Conservation (phyloP, 192 early-diverging fungal genomes). For the Rhizophagus sp. region DNA sequence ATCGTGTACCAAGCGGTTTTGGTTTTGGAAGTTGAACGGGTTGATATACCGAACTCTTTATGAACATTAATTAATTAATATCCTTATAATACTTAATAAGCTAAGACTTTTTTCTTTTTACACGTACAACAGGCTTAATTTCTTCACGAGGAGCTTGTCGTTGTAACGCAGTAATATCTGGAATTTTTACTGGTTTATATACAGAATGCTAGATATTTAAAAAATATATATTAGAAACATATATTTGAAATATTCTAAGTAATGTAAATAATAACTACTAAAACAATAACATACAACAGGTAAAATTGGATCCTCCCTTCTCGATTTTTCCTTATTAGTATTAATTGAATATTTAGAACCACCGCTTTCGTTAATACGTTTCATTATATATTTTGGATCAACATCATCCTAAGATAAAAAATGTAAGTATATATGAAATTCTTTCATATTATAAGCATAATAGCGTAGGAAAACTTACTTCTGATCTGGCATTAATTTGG, state of each 20-base stretch:
- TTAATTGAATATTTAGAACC: slow-evolving; percentile 87
- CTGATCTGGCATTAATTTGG: slow-evolving; percentile 82
- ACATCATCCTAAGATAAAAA: slow-evolving; percentile 61
- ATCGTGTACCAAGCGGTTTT: slow-evolving; percentile 33
- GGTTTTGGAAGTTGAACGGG: slow-evolving; percentile 41
- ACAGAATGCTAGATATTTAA: slow-evolving; percentile 47
- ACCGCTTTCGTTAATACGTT: slow-evolving; percentile 77
- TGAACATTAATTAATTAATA: neutral
- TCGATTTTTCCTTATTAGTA: slow-evolving; percentile 52
- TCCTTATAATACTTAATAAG: neutral
- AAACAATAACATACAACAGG: slow-evolving; percentile 44
- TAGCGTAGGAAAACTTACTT: slow-evolving; percentile 33
- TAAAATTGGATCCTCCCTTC: slow-evolving; percentile 39
- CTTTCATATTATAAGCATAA: too few relatives aligned
- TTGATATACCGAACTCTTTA: slow-evolving; percentile 39
- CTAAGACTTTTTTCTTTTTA: neutral
- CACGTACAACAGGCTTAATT: slow-evolving; percentile 38
- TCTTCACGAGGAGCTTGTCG: slow-evolving; percentile 49
- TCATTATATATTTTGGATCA: slow-evolving; percentile 80
- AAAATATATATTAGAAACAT: neutral
- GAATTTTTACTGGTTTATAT: slow-evolving; percentile 59
- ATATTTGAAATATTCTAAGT: too few relatives aligned
- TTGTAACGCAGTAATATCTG: slow-evolving; percentile 57
- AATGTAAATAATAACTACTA: neutral
- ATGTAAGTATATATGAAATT: too few relatives aligned